Evolutionary conservation across 2,329 filamentous ascomycete genomes (phyloP).

Genomic region (Clonostachys sp.): DNA sequence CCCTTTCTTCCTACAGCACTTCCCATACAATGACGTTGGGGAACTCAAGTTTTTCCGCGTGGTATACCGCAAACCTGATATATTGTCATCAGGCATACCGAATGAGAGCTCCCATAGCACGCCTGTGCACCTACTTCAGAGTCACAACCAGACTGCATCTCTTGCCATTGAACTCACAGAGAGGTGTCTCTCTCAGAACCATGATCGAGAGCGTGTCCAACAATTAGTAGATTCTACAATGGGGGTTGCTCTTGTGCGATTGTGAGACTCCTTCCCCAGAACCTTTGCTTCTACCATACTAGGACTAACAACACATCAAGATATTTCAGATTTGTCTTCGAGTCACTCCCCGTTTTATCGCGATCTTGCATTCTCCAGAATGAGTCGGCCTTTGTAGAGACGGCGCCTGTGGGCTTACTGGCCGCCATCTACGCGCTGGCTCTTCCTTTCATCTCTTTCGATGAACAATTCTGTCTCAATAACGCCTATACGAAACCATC

Average conservation of each 20-base stretch:
- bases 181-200: constrained; percentile 3
- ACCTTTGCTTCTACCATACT: too few relatives aligned
- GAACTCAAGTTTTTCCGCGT: constrained; percentile 18
- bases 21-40: constrained; percentile 15
- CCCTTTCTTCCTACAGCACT: constrained; percentile 10
- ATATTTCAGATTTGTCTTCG: constrained; percentile 8
- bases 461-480: constrained; percentile 9
- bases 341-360: constrained; percentile 10
- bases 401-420: constrained; percentile 7
- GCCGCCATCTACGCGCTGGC: constrained; percentile 10
- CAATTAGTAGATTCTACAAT: constrained; percentile 5
- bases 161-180: constrained; percentile 3
- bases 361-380: constrained; percentile 4
- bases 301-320: too few relatives aligned
- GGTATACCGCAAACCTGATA: constrained; percentile 7
- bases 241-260: constrained; percentile 6
- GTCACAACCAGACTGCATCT: constrained; percentile 3
- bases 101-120: not conserved
- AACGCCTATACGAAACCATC: constrained; percentile 11
- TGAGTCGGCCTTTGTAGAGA: constrained; percentile 4
- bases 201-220: constrained; percentile 5
- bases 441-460: constrained; percentile 9
- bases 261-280: not conserved
- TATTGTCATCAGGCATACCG: too few relatives aligned
- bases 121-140: constrained; percentile 9